These are phyloP conservation scores for Aspergillus ellipticus DNA, from an alignment of 495 filamentous ascomycete genomes.

Conservation along the genomic window DNA sequence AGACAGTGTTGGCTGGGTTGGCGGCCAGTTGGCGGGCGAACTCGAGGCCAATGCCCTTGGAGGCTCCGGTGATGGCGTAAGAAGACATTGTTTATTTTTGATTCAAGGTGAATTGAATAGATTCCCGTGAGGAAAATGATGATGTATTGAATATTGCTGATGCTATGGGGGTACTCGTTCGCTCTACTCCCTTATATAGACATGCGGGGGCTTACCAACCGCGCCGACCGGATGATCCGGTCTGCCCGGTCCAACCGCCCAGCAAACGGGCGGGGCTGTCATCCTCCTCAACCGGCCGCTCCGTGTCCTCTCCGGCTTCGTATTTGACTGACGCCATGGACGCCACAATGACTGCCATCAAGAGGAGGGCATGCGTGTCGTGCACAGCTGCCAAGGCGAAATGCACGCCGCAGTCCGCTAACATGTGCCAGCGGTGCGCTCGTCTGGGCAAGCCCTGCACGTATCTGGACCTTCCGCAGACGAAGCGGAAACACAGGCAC, in stretches of 20 bases:
- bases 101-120: not conserved
- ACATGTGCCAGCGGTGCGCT: slow-evolving; percentile 24
- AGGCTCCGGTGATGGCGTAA: slow-evolving; percentile 54
- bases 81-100: slow-evolving; percentile 38
- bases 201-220: not conserved
- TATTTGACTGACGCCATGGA: not conserved
- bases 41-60: slow-evolving; percentile 54
- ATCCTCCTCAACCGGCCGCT: not conserved
- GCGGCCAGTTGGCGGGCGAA: slow-evolving; percentile 49
- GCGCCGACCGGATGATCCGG: not conserved
- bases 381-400: slow-evolving; percentile 23
- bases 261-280: not conserved
- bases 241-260: not conserved
- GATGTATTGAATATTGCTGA: not conserved
- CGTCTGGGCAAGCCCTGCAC: slow-evolving; percentile 24
- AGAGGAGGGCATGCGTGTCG: slow-evolving; percentile 22
- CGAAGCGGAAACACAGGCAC: slow-evolving; percentile 16
- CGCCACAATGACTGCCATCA: slow-evolving; percentile 6
- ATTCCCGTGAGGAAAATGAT: not conserved
- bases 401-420: slow-evolving; percentile 17
- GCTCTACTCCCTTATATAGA: not conserved
- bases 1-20: slow-evolving; percentile 42
- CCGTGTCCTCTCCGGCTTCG: not conserved
- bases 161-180: not conserved
- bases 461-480: slow-evolving; percentile 25